Evolutionary conservation across 176 grass and related monocot genomes (phyloP).

Genomic region (Pharus latifolius): DNA sequence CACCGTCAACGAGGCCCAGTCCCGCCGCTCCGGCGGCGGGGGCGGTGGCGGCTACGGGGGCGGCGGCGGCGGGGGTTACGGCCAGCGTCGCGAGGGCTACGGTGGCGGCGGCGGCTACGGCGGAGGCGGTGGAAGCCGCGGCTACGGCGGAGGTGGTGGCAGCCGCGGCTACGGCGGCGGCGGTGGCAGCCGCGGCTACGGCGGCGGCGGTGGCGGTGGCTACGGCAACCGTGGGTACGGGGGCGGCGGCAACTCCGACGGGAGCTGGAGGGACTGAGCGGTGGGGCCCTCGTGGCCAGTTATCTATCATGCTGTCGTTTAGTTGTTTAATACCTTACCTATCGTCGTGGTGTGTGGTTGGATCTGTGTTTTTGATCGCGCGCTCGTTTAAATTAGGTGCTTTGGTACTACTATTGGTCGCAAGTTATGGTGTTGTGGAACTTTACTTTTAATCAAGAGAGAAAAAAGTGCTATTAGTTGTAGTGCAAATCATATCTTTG

Average conservation of each 20-base stretch:
- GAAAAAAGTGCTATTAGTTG: slow-evolving; percentile 11
- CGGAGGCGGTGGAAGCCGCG: background rate
- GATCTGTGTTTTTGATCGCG: slow-evolving; percentile 28
- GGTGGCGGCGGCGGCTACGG: background rate
- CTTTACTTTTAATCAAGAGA: background rate
- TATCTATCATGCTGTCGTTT: background rate
- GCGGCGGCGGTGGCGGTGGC: background rate
- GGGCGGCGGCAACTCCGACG: slow-evolving; percentile 6
- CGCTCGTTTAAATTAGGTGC: background rate
- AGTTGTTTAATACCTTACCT: background rate
- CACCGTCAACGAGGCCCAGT: slow-evolving; percentile 96
- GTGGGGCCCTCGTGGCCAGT: slow-evolving; percentile 13
- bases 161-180: background rate
- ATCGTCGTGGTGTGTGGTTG: background rate
- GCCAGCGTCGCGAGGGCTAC: background rate
- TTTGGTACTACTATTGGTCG: background rate
- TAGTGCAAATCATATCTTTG: slow-evolving; percentile 11
- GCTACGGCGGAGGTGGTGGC: background rate
- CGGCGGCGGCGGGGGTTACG: slow-evolving; percentile 2
- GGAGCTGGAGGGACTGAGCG: slow-evolving; percentile 27
- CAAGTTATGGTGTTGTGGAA: too few relatives aligned
- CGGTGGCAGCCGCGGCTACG: background rate
- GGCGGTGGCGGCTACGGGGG: slow-evolving; percentile 22
- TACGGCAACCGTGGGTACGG: background rate
- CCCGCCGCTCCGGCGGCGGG: slow-evolving; percentile 32